Conservation (phyloP, 768 basidiomycete species). For the Pisolithus microcarpus region DNA sequence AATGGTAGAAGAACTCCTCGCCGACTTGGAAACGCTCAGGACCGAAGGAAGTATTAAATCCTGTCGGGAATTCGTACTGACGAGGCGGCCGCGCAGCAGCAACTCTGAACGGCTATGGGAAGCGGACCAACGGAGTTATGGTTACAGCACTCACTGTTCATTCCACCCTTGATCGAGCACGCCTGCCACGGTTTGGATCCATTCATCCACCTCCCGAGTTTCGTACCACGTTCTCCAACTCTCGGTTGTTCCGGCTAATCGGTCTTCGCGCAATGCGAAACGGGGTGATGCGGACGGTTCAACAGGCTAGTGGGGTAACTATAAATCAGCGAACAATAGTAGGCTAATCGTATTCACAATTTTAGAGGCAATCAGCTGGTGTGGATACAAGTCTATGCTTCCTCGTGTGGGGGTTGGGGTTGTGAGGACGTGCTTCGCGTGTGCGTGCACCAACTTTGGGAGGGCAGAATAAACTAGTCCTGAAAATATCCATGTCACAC, state of each 20-base stretch:
- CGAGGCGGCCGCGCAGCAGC: constrained; percentile 50
- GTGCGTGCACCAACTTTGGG: constrained; percentile 73
- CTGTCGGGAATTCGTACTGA: constrained; percentile 94
- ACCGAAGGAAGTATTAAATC: constrained; percentile 80
- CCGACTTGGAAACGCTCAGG: constrained; percentile 76
- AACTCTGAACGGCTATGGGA: constrained; percentile 33
- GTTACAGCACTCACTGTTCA: constrained; percentile 55
- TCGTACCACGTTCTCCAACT: constrained; percentile 82
- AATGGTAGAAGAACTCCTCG: constrained; percentile 84
- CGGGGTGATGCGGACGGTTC: constrained; percentile 59
- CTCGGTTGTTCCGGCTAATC: constrained; percentile 62
- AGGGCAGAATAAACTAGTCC: constrained; percentile 73
- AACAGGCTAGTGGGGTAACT: constrained; percentile 50
- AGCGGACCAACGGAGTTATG: background rate
- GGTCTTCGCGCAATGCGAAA: constrained; percentile 69
- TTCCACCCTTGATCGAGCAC: constrained; percentile 87
- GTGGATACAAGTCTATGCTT: constrained; percentile 67
- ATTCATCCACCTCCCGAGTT: constrained; percentile 80
- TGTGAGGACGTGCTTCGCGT: constrained; percentile 63
- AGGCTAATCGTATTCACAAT: constrained; percentile 33
- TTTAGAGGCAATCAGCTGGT: constrained; percentile 87
- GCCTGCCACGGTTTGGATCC: constrained; percentile 83
- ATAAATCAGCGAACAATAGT: constrained; percentile 2
- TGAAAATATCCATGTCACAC: constrained; percentile 23
- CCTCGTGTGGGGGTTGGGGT: constrained; percentile 42